These are phyloP conservation scores for Ophiostoma triangulosporum DNA, from an alignment of 2,329 filamentous ascomycete genomes.

Conservation along the genomic window DNA sequence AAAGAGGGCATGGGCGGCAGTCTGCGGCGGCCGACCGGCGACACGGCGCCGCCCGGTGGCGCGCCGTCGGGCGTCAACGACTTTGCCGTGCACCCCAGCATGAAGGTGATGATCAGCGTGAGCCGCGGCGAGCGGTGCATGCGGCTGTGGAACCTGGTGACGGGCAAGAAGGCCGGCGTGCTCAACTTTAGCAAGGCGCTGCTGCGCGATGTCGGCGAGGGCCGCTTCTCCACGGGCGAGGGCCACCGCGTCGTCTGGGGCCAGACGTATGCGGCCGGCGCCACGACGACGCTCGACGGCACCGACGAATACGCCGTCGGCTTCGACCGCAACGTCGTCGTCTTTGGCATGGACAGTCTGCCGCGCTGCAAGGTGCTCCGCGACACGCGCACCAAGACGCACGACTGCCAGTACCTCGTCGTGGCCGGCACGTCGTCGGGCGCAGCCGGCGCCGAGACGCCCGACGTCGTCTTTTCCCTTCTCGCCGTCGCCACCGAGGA, in stretches of 20 bases:
- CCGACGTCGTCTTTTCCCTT: slow-evolving; percentile 23
- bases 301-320: slow-evolving; percentile 75
- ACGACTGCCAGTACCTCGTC: slow-evolving; percentile 62
- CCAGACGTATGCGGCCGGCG: slow-evolving; percentile 18
- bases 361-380: slow-evolving; percentile 63
- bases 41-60: slow-evolving; percentile 71
- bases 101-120: slow-evolving; percentile 93
- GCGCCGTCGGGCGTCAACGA: slow-evolving; percentile 83
- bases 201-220: slow-evolving; percentile 60
- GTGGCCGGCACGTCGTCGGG: slow-evolving; percentile 33
- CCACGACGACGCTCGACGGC: slow-evolving; percentile 39
- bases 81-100: slow-evolving; percentile 88
- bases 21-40: slow-evolving; percentile 57
- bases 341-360: slow-evolving; percentile 80
- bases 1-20: slow-evolving; percentile 38
- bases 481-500: slow-evolving; percentile 81
- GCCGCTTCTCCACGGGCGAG: slow-evolving; percentile 61
- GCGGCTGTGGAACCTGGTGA: slow-evolving; percentile 92
- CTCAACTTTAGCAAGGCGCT: slow-evolving; percentile 68
- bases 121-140: slow-evolving; percentile 82
- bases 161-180: slow-evolving; percentile 87
- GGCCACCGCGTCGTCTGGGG: slow-evolving; percentile 68
- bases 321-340: slow-evolving; percentile 72
- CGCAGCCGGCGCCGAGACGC: background rate
- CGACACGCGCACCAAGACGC: slow-evolving; percentile 61